Percentiles rank a stretch among this genome's conserved stretches.
These are phyloP conservation scores for Acacia concinna DNA, from an alignment of 331 rosid species.

Conservation along the genomic window DNA sequence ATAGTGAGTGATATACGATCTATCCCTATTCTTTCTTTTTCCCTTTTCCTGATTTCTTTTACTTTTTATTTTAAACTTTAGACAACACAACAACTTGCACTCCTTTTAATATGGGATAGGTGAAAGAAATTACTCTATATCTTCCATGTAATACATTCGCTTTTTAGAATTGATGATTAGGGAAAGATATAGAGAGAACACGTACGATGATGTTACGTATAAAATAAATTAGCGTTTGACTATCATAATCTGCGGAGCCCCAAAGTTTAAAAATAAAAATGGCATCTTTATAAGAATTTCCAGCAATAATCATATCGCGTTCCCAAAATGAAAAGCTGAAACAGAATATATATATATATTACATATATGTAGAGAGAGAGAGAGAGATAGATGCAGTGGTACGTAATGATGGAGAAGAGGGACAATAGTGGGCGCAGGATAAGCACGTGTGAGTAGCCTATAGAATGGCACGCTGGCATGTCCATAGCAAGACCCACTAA, in stretches of 20 bases:
- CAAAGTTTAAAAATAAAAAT: constrained; percentile 4
- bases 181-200: background rate
- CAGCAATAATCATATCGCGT: background rate
- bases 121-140: background rate
- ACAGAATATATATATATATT: background rate
- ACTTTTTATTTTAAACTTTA: background rate
- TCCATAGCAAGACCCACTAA: constrained; percentile 34
- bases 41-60: background rate
- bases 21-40: constrained; percentile 30
- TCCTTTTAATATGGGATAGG: background rate
- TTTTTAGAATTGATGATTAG: background rate
- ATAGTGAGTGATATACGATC: constrained; percentile 15
- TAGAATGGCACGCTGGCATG: constrained; percentile 81
- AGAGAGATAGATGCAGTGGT: constrained; percentile 31
- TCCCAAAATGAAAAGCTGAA: constrained; percentile 4
- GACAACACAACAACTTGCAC: constrained; percentile 1
- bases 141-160: constrained; percentile 3
- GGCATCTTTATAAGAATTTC: background rate
- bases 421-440: constrained; percentile 66
- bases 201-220: constrained; percentile 48
- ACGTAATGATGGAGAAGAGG: constrained; percentile 65
- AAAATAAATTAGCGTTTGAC: constrained; percentile 64
- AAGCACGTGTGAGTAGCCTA: constrained; percentile 91
- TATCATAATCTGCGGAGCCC: constrained; percentile 32
- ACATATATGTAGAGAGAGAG: background rate